Evolutionary conservation across 2,329 filamentous ascomycete genomes (phyloP).

Genomic region (Ustilaginoidea virens): DNA sequence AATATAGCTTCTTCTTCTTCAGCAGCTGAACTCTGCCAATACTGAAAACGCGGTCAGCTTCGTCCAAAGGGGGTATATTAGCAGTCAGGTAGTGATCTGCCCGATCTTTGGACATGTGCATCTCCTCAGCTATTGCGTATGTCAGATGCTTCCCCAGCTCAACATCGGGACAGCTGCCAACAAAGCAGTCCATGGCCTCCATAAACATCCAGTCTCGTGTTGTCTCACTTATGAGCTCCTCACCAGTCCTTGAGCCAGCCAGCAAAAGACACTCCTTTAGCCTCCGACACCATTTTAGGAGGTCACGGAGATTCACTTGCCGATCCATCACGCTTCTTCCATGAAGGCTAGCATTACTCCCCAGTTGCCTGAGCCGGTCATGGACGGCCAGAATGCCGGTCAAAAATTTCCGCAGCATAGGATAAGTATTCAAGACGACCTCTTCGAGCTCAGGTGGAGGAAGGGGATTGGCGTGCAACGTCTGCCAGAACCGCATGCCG

Average conservation of each 20-base stretch:
- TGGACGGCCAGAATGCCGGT: conserved; percentile 45
- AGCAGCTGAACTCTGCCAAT: conserved; percentile 53
- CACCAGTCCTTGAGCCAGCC: conserved; percentile 46
- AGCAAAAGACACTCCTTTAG: conserved; percentile 49
- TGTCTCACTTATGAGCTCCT: conserved; percentile 57
- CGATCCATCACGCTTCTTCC: conserved; percentile 29
- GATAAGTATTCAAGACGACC: conserved; percentile 57
- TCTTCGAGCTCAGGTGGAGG: conserved; percentile 54
- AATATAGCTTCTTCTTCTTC: conserved; percentile 37
- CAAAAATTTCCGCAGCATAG: conserved; percentile 48
- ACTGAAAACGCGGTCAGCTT: conserved; percentile 38
- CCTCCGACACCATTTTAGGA: conserved; percentile 83
- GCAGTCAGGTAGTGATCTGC: conserved; percentile 62
- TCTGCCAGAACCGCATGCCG: conserved; percentile 74
- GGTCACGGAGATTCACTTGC: conserved; percentile 56
- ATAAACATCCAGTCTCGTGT: conserved; percentile 75
- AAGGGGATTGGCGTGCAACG: conserved; percentile 53
- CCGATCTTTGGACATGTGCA: conserved; percentile 73
- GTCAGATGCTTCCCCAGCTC: conserved; percentile 45
- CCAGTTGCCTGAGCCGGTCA: conserved; percentile 32
- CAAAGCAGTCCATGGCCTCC: conserved; percentile 87
- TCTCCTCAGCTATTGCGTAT: conserved; percentile 63
- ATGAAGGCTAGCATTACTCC: conserved; percentile 27
- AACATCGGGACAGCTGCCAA: conserved; percentile 58
- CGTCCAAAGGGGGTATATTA: conserved; percentile 55